Evolutionary conservation across 805 yeast genomes (phyloP).

Genomic region (Teunomyces pallodes): DNA sequence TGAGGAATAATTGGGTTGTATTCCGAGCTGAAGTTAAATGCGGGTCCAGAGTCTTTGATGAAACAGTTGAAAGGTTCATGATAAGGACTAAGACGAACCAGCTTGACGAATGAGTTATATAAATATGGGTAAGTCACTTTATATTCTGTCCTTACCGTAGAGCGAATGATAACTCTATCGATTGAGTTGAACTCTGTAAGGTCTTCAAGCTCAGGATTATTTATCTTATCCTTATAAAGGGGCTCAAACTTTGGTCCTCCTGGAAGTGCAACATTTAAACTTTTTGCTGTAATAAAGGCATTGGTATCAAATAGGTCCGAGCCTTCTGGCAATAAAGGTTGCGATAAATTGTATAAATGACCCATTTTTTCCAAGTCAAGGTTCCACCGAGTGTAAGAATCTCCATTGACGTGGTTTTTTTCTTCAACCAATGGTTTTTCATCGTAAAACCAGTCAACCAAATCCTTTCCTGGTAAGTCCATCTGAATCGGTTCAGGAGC

Average conservation of each 20-base stretch:
- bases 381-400: constrained; percentile 72
- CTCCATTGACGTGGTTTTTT: constrained; percentile 59
- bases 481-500: constrained; percentile 69
- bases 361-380: constrained; percentile 62
- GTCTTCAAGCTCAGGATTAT: constrained; percentile 65
- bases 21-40: constrained; percentile 53
- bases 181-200: constrained; percentile 87
- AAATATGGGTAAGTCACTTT: constrained; percentile 82
- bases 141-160: constrained; percentile 76
- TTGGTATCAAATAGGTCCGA: constrained; percentile 73
- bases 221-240: constrained; percentile 56
- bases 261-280: constrained; percentile 80
- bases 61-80: constrained; percentile 59
- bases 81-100: constrained; percentile 61
- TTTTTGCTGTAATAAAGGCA: constrained; percentile 87
- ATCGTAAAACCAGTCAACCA: constrained; percentile 79
- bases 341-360: constrained; percentile 60
- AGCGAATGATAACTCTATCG: constrained; percentile 80
- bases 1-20: constrained; percentile 53
- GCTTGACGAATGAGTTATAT: constrained; percentile 73
- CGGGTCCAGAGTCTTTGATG: constrained; percentile 48
- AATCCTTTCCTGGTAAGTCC: constrained; percentile 59
- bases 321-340: constrained; percentile 70
- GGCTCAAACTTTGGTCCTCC: constrained; percentile 98
- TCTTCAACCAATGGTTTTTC: constrained; percentile 68